Conservation (phyloP, 768 basidiomycete species). For the Leccinum pellstonianum region DNA sequence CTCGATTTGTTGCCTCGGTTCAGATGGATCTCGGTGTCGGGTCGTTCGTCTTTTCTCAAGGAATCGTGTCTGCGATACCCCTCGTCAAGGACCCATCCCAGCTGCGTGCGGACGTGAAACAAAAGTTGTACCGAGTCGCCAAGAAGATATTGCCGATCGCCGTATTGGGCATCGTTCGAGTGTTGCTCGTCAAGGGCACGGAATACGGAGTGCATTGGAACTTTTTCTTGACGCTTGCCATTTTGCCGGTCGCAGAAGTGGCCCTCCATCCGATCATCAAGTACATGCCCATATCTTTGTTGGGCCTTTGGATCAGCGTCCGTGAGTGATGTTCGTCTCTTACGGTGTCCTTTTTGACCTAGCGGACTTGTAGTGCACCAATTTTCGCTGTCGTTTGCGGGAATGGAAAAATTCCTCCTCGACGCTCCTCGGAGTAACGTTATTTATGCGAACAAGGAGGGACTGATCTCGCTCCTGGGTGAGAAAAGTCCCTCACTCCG, state of each 20-base stretch:
- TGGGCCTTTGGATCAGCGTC: slow-evolving; percentile 61
- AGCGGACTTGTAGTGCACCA: slow-evolving; percentile 62
- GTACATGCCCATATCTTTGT: slow-evolving; percentile 52
- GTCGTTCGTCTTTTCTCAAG: slow-evolving; percentile 96
- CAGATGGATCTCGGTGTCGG: slow-evolving; percentile 99
- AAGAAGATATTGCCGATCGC: slow-evolving; percentile 68
- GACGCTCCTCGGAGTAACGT: slow-evolving; percentile 59
- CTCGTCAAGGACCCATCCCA: slow-evolving; percentile 62
- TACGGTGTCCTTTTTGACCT: background rate
- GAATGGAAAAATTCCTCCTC: slow-evolving; percentile 65
- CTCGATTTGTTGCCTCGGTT: slow-evolving; percentile 1
- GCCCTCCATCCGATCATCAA: slow-evolving; percentile 65
- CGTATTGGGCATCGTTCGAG: slow-evolving; percentile 69
- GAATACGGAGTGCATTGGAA: slow-evolving; percentile 99
- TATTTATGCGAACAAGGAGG: slow-evolving; percentile 88
- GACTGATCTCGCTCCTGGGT: slow-evolving; percentile 79
- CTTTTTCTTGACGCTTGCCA: slow-evolving; percentile 91
- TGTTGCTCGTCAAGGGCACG: slow-evolving; percentile 85
- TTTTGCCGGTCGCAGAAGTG: slow-evolving; percentile 73
- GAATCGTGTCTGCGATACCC: slow-evolving; percentile 85
- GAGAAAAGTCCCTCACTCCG: slow-evolving; percentile 5
- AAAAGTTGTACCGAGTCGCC: slow-evolving; percentile 51
- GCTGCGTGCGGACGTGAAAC: slow-evolving; percentile 45
- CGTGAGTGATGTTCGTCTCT: slow-evolving; percentile 39
- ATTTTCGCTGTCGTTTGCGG: slow-evolving; percentile 50